Evolutionary conservation across 805 yeast species (phyloP), one percentile per base, ranked within the genome.

Genomic region (Saccharomyces jurei): DNA sequence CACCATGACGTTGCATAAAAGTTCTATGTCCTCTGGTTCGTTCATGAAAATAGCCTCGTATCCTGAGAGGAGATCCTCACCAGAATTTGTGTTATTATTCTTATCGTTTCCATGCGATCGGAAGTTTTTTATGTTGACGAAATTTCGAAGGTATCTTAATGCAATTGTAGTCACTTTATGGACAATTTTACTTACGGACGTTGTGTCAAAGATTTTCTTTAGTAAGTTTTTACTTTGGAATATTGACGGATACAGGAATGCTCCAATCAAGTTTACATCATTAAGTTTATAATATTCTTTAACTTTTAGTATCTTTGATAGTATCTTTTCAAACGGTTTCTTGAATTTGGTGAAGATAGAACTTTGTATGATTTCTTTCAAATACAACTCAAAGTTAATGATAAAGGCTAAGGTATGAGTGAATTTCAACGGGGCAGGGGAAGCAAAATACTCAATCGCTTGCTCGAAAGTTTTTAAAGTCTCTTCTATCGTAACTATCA

Each of bases 221-320:
- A 56, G 29, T 4, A 54, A 2, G 6, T 31, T 21, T 21, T 44
- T 32, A 30, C 52, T 49, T 10, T 44, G 31, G 6, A 59, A 17
- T 6, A 47, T 22, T 21, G 52, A 17, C 8, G 60, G 60, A 11
- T 48, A 56, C 4, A 59, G 44, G 27, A 55, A 60, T 9, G 55
- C 41, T 3, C 54, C 57, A 22, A 60, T 17, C 22, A 54, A 10
- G 28, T 27, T 31, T n/a, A 52, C 52, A 36, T 55, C 51, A 41
- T 50, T 49, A 4, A 29, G 26, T 17, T 50, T 11, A 3, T 56
- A 25, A 14, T 11, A 14, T 31, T 27, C 46, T 28, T 49, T 54
- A 36, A 41, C 47, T 9, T 44, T 32, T 8, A 9, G 13, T 14
- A 56, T 31, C 3, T 25, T 27, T 3, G 28, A 6, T 27, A 55